phyloP scores from a whole-genome alignment of 2,329 filamentous ascomycete genomes.

The Aspergillus sp. region DNA sequence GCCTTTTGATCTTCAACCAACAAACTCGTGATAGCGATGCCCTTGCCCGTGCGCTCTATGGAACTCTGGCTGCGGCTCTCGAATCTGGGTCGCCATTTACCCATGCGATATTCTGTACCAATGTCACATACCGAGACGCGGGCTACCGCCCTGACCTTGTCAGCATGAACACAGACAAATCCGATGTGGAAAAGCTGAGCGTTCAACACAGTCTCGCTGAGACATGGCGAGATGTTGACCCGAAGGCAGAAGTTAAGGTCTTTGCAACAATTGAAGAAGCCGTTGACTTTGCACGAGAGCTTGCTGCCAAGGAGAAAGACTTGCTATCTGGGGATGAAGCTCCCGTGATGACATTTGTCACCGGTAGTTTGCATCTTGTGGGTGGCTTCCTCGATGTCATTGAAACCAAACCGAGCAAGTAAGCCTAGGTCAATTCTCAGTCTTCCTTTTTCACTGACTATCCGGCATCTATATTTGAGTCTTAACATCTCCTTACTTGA shows the following conservation, averaged over 20 bases:
- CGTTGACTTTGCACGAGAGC: slow-evolving; percentile 51
- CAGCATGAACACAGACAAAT: slow-evolving; percentile 56
- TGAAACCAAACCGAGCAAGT: slow-evolving; percentile 42
- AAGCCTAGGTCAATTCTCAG: slow-evolving; percentile 7
- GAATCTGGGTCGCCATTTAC: slow-evolving; percentile 53
- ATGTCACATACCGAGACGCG: slow-evolving; percentile 59
- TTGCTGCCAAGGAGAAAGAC: slow-evolving; percentile 32
- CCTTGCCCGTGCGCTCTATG: slow-evolving; percentile 60
- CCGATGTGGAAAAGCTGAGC: slow-evolving; percentile 53
- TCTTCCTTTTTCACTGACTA: slow-evolving; percentile 1
- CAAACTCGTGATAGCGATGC: slow-evolving; percentile 72
- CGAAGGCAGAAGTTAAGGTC: slow-evolving; percentile 51
- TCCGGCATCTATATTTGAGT: slow-evolving; percentile 15
- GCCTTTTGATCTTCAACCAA: slow-evolving; percentile 85
- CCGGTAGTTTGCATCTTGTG: slow-evolving; percentile 80
- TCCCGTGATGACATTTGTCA: slow-evolving; percentile 64
- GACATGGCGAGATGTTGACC: slow-evolving; percentile 55
- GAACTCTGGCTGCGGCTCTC: slow-evolving; percentile 46
- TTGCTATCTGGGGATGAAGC: slow-evolving; percentile 26
- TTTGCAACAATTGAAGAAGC: slow-evolving; percentile 66
- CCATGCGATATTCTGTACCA: slow-evolving; percentile 76
- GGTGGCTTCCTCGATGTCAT: slow-evolving; percentile 72
- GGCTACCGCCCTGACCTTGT: slow-evolving; percentile 62
- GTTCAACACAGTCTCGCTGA: slow-evolving; percentile 66
- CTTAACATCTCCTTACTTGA: slow-evolving; percentile 9